These are phyloP conservation scores for Quercus tomentella DNA, from an alignment of 331 rosid species.

Conservation along the genomic window DNA sequence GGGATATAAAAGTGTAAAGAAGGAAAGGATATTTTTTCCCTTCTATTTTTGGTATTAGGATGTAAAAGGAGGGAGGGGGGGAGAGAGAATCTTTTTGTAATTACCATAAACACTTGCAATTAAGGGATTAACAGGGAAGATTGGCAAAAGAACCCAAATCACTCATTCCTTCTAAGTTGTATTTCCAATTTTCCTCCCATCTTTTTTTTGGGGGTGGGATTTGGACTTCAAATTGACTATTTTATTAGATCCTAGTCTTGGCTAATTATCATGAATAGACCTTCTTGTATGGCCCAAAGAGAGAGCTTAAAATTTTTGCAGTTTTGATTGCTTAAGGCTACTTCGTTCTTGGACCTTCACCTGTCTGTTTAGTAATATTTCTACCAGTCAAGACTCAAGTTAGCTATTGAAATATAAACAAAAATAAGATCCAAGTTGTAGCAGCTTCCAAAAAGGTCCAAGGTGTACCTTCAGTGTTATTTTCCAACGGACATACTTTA, in stretches of 20 bases:
- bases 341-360: neutral
- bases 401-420: neutral
- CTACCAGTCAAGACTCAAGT: neutral
- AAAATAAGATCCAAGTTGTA: conserved; percentile 1
- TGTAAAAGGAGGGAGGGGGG: neutral
- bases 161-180: neutral
- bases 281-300: neutral
- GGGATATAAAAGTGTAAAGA: neutral
- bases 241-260: neutral
- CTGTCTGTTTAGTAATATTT: neutral
- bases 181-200: neutral
- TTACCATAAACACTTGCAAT: neutral
- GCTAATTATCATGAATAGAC: neutral
- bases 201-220: neutral
- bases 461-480: conserved; percentile 74
- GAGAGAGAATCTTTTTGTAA: neutral
- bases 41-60: neutral
- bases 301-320: neutral
- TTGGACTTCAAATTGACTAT: neutral
- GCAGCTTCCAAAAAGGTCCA: conserved; percentile 11
- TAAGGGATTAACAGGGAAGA: neutral
- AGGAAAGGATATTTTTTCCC: neutral
- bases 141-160: neutral
- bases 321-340: neutral
- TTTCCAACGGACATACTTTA: conserved; percentile 76